Evolutionary conservation across 1,284 basidiomycete genomes (phyloP).

Genomic region (Puccinia coronata): DNA sequence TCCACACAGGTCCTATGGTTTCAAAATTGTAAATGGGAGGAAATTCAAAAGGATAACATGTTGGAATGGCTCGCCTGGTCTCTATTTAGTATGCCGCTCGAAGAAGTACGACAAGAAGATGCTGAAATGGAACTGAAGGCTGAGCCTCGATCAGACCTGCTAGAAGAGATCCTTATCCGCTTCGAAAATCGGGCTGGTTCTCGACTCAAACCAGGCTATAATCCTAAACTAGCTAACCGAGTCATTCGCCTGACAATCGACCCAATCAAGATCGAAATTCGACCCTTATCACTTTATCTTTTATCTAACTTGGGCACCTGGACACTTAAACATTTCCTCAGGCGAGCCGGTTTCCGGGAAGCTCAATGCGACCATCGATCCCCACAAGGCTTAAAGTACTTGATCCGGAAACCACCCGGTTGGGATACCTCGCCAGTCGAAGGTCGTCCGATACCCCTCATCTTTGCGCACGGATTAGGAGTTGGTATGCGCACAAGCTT

Average conservation of each 20-base stretch:
- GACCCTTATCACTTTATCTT: conserved; percentile 52
- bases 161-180: conserved; percentile 54
- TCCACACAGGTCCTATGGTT: conserved; percentile 40
- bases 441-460: conserved; percentile 49
- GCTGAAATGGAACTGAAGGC: conserved; percentile 13
- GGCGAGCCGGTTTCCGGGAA: conserved; percentile 18
- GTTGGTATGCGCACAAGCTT: conserved; percentile 20
- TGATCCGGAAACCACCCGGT: conserved; percentile 52
- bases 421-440: conserved; percentile 46
- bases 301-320: conserved; percentile 15
- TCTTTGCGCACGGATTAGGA: conserved; percentile 48
- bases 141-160: conserved; percentile 52
- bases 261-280: conserved; percentile 53
- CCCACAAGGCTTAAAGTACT: conserved; percentile 53
- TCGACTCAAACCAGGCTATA: conserved; percentile 52
- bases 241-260: conserved; percentile 58
- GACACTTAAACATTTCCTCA: conserved; percentile 24
- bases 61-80: conserved; percentile 57
- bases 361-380: conserved; percentile 19
- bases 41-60: conserved; percentile 53
- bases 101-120: conserved; percentile 54
- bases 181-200: conserved; percentile 56
- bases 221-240: conserved; percentile 40
- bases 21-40: conserved; percentile 36
- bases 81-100: conserved; percentile 54